Base-by-base conservation (phyloP, 805 yeast genomes). In the Huiozyma sinensis region DNA sequence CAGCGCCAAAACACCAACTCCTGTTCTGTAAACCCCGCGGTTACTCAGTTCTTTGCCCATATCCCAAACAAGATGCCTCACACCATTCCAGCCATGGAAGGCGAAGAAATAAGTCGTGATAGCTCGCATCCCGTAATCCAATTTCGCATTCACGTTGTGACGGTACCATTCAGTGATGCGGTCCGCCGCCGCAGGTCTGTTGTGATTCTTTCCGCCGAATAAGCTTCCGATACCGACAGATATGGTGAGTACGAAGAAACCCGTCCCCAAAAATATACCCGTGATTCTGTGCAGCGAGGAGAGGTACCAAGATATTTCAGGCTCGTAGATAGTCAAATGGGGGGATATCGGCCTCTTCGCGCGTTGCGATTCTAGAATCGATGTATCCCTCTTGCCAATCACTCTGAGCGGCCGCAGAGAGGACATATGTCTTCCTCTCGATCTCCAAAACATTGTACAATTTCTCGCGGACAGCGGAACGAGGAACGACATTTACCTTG, bases 1-100 rank as follows among this genome's bases (percentile, higher is more conserved):
- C 53, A 76, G 67, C 31, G 80, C 96, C 47, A 87, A 63, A 12
- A 87, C 95, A 40, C 75, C 68, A 66, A 85, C 84, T 50, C 96
- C 97, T 32, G 96, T 87, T 68, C 81, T 77, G 78, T 83, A 83
- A 47, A 92, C 95, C 53, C 95, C 97, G 60, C 81, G 76, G 55
- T 84, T 58, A 50, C 87, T 75, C 62, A 89, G 74, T 64, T 81
- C 83, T 53, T 69, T 71, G 64, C 95, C 95, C 44, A 79, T 63
- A 65, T 90, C 98, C 98, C 98, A 90, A 46, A 84, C 61, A 66
- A 89, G 70, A 65, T 90, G 98, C 75, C 98, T 85, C 51, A 89
- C 47, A 57, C 97, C 97, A 64, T 89, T 88, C 63, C 72, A 76
- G 36, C 74, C 56, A 67, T 90, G 98, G 83, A 76, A 89, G 33